Evolutionary conservation across 1,284 basidiomycete genomes (phyloP).

Genomic region (Rhodotorula mucilaginosa): DNA sequence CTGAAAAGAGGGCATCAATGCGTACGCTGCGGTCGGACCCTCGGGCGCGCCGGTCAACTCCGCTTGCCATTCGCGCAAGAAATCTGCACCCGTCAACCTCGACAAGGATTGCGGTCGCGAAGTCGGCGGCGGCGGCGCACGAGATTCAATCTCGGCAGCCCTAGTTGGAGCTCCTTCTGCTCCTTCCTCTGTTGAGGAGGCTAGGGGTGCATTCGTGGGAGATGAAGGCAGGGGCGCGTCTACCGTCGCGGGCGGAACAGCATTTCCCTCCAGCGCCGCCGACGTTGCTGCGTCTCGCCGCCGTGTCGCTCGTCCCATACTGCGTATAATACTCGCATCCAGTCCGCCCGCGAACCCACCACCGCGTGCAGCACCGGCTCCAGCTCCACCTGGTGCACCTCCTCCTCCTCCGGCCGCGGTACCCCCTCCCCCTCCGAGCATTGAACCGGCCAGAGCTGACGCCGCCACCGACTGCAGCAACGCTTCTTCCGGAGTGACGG

Average conservation of each 20-base stretch:
- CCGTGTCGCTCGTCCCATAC: neutral
- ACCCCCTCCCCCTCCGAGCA: neutral
- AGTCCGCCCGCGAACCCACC: neutral
- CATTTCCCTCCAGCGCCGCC: neutral
- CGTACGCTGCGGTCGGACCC: conserved; percentile 16
- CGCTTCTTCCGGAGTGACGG: conserved; percentile 19
- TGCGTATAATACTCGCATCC: neutral
- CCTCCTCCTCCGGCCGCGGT: neutral
- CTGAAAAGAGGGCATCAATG: neutral
- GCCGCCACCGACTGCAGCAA: neutral
- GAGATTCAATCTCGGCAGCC: neutral
- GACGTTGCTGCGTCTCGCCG: neutral
- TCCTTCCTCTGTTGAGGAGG: neutral
- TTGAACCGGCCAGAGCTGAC: neutral
- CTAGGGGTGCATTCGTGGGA: neutral
- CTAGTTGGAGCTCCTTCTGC: neutral
- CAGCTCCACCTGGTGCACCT: neutral
- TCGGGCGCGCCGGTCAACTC: conserved; percentile 25
- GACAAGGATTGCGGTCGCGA: neutral
- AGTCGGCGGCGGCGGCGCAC: neutral
- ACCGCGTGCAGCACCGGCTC: neutral
- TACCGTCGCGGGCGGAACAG: no score
- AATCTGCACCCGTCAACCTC: conserved; percentile 8
- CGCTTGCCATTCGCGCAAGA: conserved; percentile 31
- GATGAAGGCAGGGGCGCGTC: neutral